Base-by-base conservation (phyloP, 352 stramenopile species). In the Phytophthora cajani region DNA sequence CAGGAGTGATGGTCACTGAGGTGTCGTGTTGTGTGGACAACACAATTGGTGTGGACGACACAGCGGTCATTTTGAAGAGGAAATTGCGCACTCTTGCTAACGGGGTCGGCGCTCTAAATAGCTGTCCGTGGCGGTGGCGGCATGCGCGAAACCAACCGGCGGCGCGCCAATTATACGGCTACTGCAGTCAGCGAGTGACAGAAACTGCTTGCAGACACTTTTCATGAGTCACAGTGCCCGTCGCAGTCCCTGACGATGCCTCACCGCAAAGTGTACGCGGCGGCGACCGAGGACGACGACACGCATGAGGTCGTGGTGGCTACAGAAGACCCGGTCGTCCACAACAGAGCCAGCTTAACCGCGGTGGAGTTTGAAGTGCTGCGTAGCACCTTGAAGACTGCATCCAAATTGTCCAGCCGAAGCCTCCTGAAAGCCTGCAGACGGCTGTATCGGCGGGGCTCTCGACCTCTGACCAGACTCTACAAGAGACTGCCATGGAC, bases 401-500 rank as follows among this genome's bases (percentile, higher is more conserved):
- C 12, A 1, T 14, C 58, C 9, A 50, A 40, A n/a, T 17, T 49
- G 14, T 64, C 52, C 32, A 69, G 52, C 36, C 62, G 52, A 40
- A 27, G 32, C 5, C 5, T 72, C 14, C 8, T 54, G 25, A 54
- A 58, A 58, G 27, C n/a, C 1, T 70, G 46, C 16, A 49, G 58
- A 50, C 64, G 69, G 1, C n/a, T 69, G 2, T 57, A 65, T 30
- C 58, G 69, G 33, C 47, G 47, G 32, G 47, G 47, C 10, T 16
- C 11, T 12, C 66, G 66, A 2, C 61, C 66, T 11, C 5, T 69
- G 12, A 2, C 17, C 16, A 62, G 62, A 27, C 7, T 62, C 1
- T 75, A 75, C 69, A 69, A 60, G 51, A 64, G 59, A n/a, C 49
- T 75, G 14, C 46, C 62, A 10, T 71, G 63, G 68, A 75, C 63